Percentiles rank a stretch among this genome's conserved stretches.
phyloP scores from a whole-genome alignment of 164 flowering plant species.

The Nymphaea colorata region DNA sequence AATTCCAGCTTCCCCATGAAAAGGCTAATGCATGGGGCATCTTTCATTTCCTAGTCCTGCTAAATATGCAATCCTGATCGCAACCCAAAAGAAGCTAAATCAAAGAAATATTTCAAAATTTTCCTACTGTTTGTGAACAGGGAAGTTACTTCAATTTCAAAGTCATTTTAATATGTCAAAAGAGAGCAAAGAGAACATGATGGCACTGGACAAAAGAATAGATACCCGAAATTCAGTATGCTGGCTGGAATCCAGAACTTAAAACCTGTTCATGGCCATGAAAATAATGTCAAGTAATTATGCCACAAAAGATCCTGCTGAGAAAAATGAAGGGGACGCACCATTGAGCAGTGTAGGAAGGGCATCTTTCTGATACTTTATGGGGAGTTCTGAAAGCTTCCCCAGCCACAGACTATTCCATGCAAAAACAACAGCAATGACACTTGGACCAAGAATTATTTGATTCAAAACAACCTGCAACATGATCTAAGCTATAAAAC shows the following conservation, averaged over 20 bases:
- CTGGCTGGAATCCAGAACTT: conserved; percentile 57
- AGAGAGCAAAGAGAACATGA: neutral
- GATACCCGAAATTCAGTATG: conserved; percentile 71
- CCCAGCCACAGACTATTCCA: conserved; percentile 92
- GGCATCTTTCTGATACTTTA: conserved; percentile 73
- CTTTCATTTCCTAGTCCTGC: no score
- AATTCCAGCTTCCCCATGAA: no score
- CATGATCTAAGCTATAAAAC: conserved; percentile 3
- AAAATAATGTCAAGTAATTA: neutral
- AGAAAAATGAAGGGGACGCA: conserved; percentile 11
- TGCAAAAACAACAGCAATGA: conserved; percentile 89
- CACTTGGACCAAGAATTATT: conserved; percentile 76
- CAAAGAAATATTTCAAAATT: no score
- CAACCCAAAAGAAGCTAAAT: no score
- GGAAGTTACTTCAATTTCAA: neutral
- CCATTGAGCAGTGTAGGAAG: conserved; percentile 74
- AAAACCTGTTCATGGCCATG: conserved; percentile 17
- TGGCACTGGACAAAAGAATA: conserved; percentile 1
- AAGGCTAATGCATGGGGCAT: no score
- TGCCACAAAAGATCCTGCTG: conserved; percentile 4
- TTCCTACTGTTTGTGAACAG: neutral
- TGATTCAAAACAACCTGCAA: conserved; percentile 79
- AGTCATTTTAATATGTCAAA: neutral
- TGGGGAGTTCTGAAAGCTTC: conserved; percentile 70
- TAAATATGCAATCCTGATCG: no score